A percentile compares a stretch with the other conserved stretches of the same genome.
phyloP scores from a whole-genome alignment of 2,329 filamentous ascomycete genomes.

The Trichoderma atrobrunneum region DNA sequence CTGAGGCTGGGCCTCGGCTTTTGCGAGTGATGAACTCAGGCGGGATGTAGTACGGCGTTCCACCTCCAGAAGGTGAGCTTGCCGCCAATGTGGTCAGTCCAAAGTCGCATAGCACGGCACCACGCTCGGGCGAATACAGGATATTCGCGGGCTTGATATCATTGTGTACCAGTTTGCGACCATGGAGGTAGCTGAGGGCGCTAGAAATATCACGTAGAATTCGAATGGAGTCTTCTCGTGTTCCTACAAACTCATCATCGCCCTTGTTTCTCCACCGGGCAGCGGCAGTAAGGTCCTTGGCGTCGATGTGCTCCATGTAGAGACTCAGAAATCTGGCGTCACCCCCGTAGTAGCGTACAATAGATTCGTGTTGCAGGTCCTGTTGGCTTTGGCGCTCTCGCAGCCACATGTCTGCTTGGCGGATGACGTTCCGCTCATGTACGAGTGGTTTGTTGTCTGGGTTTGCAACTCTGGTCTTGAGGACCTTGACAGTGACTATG shows the following conservation, averaged over 20 bases:
- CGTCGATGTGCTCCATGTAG: conserved; percentile 61
- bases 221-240: conserved; percentile 46
- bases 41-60: conserved; percentile 61
- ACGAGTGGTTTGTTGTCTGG: conserved; percentile 46
- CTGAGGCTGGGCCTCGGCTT: conserved; percentile 52
- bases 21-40: conserved; percentile 58
- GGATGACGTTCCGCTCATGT: conserved; percentile 54
- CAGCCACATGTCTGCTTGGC: conserved; percentile 59
- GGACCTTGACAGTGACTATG: conserved; percentile 59
- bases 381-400: conserved; percentile 57
- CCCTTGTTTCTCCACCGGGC: conserved; percentile 48
- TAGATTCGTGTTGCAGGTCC: conserved; percentile 54
- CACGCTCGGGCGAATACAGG: conserved; percentile 56
- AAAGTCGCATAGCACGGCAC: conserved; percentile 60
- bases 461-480: conserved; percentile 50
- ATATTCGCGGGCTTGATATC: conserved; percentile 63
- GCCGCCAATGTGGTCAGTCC: conserved; percentile 51
- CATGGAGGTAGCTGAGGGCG: conserved; percentile 56
- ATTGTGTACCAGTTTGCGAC: conserved; percentile 54
- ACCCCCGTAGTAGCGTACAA: conserved; percentile 57
- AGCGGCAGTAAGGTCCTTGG: conserved; percentile 50
- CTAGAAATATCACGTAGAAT: conserved; percentile 54
- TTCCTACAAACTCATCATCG: conserved; percentile 51
- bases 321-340: conserved; percentile 59
- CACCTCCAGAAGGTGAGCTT: conserved; percentile 49